Evolutionary conservation across 805 yeast species (phyloP), one percentile per base, ranked within the genome.

Genomic region (Metschnikowia cerradonensis): DNA sequence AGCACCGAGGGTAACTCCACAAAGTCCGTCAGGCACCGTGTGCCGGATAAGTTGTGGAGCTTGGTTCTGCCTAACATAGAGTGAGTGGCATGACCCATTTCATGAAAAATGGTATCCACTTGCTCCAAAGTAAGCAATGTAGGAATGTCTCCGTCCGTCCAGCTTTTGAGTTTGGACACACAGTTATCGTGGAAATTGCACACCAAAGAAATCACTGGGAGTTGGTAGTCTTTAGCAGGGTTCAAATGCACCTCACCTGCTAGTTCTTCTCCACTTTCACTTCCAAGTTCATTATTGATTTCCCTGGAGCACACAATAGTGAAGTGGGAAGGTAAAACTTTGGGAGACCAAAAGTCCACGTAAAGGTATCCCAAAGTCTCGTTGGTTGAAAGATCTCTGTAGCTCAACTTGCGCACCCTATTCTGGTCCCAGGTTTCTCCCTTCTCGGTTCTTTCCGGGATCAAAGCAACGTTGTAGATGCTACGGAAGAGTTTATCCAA

Each of bases 31-130:
- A 89, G 87, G 65, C 98, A 92, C 52, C 99, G 77, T 0, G 99
- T 94, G 3, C 99, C 99, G 33, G 95, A 84, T 7, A 92, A 86
- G 65, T 90, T 94, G 65, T 94, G 99, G 47, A 92, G 70, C 40
- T 84, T 77, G 0, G 99, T 94, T 54, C 92, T 78, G 0, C 98
- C 99, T 19, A 94, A 71, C 96, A 94, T 92, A 2, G 97, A 89
- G 66, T 94, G 99, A 81, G 94, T 87, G 1, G 98, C 98, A 67
- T 94, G 99, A 0, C 99, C 99, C 96, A 94, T 90, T 68, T 94
- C 99, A 68, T 94, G 99, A 72, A 94, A 94, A 17, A 94, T 71
- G 0, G 99, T 94, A 60, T 92, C 96, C 19, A 92, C 90, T 61
- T 94, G 98, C 51, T 77, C 80, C 51, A 88, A 74, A 11, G 84